Evolutionary conservation across 257 asterid species (phyloP), one percentile per base, ranked within the genome.

Genomic region (Vinca minor): DNA sequence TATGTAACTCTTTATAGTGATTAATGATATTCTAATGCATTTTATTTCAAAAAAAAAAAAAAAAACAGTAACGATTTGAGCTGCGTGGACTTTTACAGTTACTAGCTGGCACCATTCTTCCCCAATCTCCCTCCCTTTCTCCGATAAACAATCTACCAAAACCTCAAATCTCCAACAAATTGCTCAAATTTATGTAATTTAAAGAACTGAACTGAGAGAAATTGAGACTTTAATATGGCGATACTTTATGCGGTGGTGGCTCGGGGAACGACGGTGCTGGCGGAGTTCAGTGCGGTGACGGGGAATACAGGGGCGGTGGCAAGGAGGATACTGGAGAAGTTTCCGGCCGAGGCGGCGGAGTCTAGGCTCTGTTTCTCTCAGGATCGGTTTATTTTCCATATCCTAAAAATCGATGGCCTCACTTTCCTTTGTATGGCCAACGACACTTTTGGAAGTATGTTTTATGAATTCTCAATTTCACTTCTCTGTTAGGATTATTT

Each of bases 361-460:
- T 78, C 96, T 35, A 84, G 97, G 84, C 84, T 87, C 23, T 93
- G 97, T 71, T 93, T 85, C 84, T 89, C 96, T 42, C 99, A 93
- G 81, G 99, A 89, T 82, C 91, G 96, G 10, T 93, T 87, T 71
- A 93, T 93, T 69, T 93, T 93, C 65, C 97, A 93, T 76, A 89
- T 93, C 62, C 92, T 93, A 73, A 81, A 84, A 64, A 82, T 95
- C 14, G 87, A 89, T 78, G 97, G 95, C 70, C 79, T 93, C 62
- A 77, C 83, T 15, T 93, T 79, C 74, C 97, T 93, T 68, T 93
- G 99, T 93, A 93, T 93, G 99, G 99, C 99, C 35, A 93, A 87
- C 71, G 96, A 89, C 55, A 78, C 96, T 71, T 93, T 89, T 50
- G 97, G 97, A 76, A 84, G 99, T 93, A 76, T 28, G 74, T 42